Conservation (phyloP, 371 early-diverging fungal species). For the Mucor irregularis region DNA sequence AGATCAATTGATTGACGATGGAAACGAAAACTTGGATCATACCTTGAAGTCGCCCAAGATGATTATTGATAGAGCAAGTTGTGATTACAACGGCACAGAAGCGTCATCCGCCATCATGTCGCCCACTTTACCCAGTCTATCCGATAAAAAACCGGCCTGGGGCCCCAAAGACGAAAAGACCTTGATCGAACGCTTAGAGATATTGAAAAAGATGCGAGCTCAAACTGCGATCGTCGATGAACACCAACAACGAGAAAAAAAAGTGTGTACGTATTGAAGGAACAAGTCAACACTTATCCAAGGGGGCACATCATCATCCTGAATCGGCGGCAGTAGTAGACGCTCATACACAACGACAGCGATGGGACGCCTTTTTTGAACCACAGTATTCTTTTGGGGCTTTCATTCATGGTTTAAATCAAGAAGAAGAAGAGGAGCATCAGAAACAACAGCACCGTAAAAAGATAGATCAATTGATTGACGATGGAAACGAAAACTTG, state of each 20-base stretch:
- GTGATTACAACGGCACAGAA: conserved; percentile 2
- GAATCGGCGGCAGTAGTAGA: neutral
- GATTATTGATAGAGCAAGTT: neutral
- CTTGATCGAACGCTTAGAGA: conserved; percentile 16
- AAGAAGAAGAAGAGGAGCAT: neutral
- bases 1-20: conserved; percentile 16
- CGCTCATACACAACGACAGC: conserved; percentile 17
- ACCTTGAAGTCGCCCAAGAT: neutral
- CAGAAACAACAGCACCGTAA: conserved; percentile 9
- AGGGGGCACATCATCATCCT: neutral
- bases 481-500: conserved; percentile 1
- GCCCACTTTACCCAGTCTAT: conserved; percentile 13
- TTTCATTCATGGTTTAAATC: conserved; percentile 10
- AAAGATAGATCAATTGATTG: conserved; percentile 17
- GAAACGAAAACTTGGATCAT: neutral
- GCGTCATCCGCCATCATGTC: neutral
- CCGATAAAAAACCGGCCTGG: neutral
- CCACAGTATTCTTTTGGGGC: conserved; percentile 27
- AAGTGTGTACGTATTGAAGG: too few relatives aligned
- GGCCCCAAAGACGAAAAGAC: conserved; percentile 5
- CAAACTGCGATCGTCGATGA: neutral
- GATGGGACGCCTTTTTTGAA: conserved; percentile 28
- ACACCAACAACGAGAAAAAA: neutral
- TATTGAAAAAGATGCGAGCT: conserved; percentile 19
- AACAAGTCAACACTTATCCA: conserved; percentile 1